Evolutionary conservation across 169 alveolate species (phyloP).

Genomic region (Cryptosporidium sp.): DNA sequence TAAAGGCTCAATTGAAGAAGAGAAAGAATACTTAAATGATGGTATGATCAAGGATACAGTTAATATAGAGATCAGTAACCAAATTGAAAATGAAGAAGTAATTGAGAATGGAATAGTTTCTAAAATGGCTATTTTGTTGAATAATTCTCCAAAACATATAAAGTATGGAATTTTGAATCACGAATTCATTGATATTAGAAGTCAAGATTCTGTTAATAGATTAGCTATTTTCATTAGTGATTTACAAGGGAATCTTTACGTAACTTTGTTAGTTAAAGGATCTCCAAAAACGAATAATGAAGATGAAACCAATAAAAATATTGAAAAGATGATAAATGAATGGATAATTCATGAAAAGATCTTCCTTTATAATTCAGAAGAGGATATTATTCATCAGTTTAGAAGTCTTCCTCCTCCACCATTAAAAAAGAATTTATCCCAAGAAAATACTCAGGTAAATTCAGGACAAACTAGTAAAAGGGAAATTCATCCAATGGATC

Average conservation of each 20-base stretch:
- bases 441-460: background rate
- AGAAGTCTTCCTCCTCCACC: constrained; percentile 65
- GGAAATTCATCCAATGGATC: constrained; percentile 29
- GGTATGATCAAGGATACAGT: background rate
- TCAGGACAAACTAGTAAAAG: constrained; percentile 8
- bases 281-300: background rate
- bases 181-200: constrained; percentile 37
- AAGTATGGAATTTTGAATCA: constrained; percentile 48
- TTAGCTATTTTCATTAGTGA: constrained; percentile 33
- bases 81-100: background rate
- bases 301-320: background rate
- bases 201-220: constrained; percentile 1
- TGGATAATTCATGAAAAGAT: constrained; percentile 42
- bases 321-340: background rate
- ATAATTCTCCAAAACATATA: constrained; percentile 3
- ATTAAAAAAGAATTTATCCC: background rate
- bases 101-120: background rate
- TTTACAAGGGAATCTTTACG: constrained; percentile 47
- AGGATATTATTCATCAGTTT: constrained; percentile 40
- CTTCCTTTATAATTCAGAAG: constrained; percentile 36
- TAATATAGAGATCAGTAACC: background rate
- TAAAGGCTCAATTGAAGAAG: background rate
- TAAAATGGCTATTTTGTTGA: background rate
- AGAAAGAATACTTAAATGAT: background rate
- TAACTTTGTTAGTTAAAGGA: background rate